Conservation (phyloP, 345 rosid genomes). For the Rhodomyrtus tomentosa region DNA sequence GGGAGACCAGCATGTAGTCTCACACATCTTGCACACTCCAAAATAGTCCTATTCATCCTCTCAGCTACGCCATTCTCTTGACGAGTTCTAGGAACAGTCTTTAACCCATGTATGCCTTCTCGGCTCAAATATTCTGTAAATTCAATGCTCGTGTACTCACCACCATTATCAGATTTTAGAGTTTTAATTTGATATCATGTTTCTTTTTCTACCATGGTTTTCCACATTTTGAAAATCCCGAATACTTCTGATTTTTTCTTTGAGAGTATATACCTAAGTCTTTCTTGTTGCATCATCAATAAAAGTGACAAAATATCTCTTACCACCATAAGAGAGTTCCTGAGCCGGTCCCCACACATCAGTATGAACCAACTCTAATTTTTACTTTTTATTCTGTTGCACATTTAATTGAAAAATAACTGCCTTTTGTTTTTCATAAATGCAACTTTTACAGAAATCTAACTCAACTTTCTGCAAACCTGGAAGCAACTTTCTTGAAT, state of each 20-base stretch:
- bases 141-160: background rate
- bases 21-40: background rate
- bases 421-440: background rate
- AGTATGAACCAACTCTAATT: too few relatives aligned
- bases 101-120: background rate
- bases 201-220: too few relatives aligned
- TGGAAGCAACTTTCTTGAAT: too few relatives aligned
- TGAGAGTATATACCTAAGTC: too few relatives aligned
- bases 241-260: too few relatives aligned
- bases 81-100: background rate
- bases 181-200: too few relatives aligned
- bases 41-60: background rate
- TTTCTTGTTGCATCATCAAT: background rate
- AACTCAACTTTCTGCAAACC: too few relatives aligned
- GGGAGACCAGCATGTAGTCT: accelerated
- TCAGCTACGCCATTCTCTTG: accelerated
- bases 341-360: accelerated
- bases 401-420: background rate
- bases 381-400: accelerated
- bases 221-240: background rate
- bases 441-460: too few relatives aligned
- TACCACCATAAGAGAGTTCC: background rate
- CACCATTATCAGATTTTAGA: too few relatives aligned
- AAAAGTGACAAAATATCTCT: background rate
- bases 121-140: background rate